Base-by-base conservation (phyloP, 169 alveolate species). In the Plasmodium reichenowi region DNA sequence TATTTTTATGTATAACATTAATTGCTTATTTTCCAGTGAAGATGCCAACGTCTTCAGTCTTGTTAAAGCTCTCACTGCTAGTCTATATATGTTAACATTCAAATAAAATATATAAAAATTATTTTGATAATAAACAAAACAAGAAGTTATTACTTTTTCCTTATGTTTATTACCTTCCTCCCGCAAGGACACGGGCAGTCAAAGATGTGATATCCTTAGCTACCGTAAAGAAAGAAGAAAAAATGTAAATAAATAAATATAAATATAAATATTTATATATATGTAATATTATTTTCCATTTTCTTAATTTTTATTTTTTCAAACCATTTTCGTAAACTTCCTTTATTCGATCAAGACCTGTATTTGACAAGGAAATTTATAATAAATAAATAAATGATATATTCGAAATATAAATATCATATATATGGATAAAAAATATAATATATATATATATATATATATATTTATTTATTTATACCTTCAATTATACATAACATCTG, bases 141-240 rank as follows among this genome's bases (percentile, higher is more conserved):
- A 72, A 48, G 26, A 59, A 54, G 43, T 12, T 17, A 38, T 38
- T 1, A 38, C 10, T 66, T 66, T n/a, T 66, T n/a, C 22, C 47
- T 68, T 45, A 8, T 47, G 7, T 68, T 38, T 70, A 47, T 70
- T 29, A 83, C 91, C 91, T 68, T 20, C 91, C 91, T 22, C 91
- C 91, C 2, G 91, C 91, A 13, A 83, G 52, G 6, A 68, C 83
- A n/a, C 91, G 20, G 1, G 91, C 91, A 29, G 91, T 83, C 70
- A 83, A 68, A 5, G 74, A 56, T n/a, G 91, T 83, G 56, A 83
- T 83, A 38, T 83, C 91, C 72, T 83, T 83, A 43, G 91, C 91
- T 83, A 52, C 20, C 17, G 22, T 45, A 1, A 3, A 4, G 32
- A 47, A 78, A 50, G 68, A 26, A 26, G 2, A 26, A 26, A 2